Evolutionary conservation across 495 filamentous ascomycete genomes (phyloP), one percentile per base, ranked within the genome.

Genomic region (Penicillium steckii): DNA sequence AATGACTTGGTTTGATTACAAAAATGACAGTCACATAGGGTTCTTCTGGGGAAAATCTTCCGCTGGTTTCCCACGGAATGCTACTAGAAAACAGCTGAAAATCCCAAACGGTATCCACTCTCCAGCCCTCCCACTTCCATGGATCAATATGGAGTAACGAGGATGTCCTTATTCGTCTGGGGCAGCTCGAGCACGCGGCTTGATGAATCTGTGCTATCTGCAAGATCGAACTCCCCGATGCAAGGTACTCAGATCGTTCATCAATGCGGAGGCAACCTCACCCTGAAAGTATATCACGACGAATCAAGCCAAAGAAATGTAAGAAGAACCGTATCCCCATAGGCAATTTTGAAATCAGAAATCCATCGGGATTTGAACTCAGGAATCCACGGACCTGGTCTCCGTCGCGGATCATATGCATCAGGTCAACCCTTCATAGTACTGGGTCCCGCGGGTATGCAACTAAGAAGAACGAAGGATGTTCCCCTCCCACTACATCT

Each of bases 331-430:
- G 26, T 27, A 27, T 10, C 26, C 10, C 26, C 26, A 27, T 17
- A 8, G 18, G 2, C 10, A n/a, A 15, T 17, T 15, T 37, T 37
- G 33, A 15, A 13, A n/a, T 37, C 15, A 15, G 3, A 5, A 19
- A 19, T 37, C 33, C 8, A 18, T 6, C 13, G 18, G 18, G 33
- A 37, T 37, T 15, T 37, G 33, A 37, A 18, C 33, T 49, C 51
- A 38, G n/a, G 15, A 13, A 45, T 45, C 59, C 61, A 35, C 46
- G 44, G 37, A 27, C 56, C 51, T 55, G 59, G 59, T 57, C 37
- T 21, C 33, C 44, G 17, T 38, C 23, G 56, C 27, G 19, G 51
- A 55, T 59, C 56, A 55, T 50, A 33, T 56, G 53, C 47, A 47
- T 32, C 44, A 4, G n/a, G 26, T 10, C 27, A 13, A 37, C 18